Conservation (phyloP, 768 basidiomycete genomes). For the Boletus rubroflammeus region DNA sequence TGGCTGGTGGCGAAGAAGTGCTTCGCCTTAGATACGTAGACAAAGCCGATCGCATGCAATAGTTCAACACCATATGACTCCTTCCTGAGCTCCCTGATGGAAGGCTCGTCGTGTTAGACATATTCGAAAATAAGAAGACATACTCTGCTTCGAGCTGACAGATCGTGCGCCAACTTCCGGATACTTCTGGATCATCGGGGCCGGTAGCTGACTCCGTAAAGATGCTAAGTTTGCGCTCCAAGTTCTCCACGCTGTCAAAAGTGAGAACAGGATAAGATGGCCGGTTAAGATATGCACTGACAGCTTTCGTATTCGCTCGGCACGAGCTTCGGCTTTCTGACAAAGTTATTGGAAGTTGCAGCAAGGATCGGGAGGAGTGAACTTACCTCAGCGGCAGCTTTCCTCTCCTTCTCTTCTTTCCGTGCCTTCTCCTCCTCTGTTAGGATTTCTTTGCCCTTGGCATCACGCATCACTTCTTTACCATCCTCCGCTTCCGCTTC, state of each 20-base stretch:
- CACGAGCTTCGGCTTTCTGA: constrained; percentile 78
- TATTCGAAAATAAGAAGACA: constrained; percentile 28
- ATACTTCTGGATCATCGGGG: constrained; percentile 64
- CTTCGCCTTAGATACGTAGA: constrained; percentile 78
- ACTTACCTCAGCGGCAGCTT: constrained; percentile 63
- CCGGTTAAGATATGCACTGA: constrained; percentile 4
- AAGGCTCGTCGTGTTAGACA: constrained; percentile 3
- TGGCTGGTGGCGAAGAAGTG: constrained; percentile 74
- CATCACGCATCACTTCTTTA: constrained; percentile 44
- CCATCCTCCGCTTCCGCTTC: constrained; percentile 53
- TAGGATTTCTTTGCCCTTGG: constrained; percentile 51
- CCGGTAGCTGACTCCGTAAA: constrained; percentile 82
- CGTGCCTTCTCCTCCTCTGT: constrained; percentile 69
- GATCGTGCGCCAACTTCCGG: constrained; percentile 71
- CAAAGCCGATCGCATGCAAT: constrained; percentile 81
- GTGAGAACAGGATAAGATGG: constrained; percentile 1
- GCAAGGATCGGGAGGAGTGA: not conserved
- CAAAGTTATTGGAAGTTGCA: constrained; percentile 9
- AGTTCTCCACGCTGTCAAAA: constrained; percentile 50
- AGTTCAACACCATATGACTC: constrained; percentile 89
- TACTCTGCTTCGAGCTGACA: constrained; percentile 81
- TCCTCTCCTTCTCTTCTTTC: constrained; percentile 69
- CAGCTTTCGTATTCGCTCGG: constrained; percentile 72
- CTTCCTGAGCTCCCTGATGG: constrained; percentile 65
- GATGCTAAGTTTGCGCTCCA: constrained; percentile 80